These are phyloP conservation scores for Oxyria digyna DNA, from an alignment of 148 eudicot species.

Conservation along the genomic window DNA sequence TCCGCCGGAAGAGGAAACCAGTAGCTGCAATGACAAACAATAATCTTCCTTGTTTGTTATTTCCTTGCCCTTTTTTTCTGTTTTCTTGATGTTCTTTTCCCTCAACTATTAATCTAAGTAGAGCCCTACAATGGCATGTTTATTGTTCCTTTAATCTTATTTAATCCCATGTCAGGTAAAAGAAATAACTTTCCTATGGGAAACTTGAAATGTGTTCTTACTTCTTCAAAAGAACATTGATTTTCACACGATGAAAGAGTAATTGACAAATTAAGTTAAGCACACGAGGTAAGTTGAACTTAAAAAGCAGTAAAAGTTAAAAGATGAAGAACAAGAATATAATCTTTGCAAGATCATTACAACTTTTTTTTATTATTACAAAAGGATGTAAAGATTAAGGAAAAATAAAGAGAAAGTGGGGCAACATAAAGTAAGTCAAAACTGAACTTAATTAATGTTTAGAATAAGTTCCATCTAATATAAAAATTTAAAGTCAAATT, in stretches of 20 bases:
- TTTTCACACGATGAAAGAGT: not conserved
- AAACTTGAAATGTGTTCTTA: not conserved
- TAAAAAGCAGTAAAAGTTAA: not conserved
- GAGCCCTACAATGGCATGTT: slow-evolving; percentile 8
- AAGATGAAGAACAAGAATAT: not conserved
- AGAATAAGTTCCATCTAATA: not conserved
- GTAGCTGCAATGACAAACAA: slow-evolving; percentile 27
- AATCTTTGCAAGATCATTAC: not conserved
- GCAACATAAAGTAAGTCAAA: slow-evolving; percentile 5
- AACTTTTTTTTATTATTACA: not conserved
- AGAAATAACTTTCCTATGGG: not conserved
- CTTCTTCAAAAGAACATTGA: not conserved
- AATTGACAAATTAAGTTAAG: not conserved
- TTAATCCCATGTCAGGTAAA: not conserved
- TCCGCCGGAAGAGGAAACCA: slow-evolving; percentile 42
- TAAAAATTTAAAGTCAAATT: not conserved
- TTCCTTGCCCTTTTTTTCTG: not conserved
- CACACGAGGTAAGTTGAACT: not conserved
- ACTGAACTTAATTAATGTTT: not conserved
- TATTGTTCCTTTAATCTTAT: not conserved
- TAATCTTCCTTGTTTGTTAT: not conserved
- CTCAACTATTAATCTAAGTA: slow-evolving; percentile 7
- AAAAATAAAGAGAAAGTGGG: not conserved
- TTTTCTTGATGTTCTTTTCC: not conserved
- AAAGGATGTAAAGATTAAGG: not conserved